These are phyloP conservation scores for Rhinocladiella mackenziei DNA, from an alignment of 2,329 filamentous ascomycete species.

Conservation along the genomic window DNA sequence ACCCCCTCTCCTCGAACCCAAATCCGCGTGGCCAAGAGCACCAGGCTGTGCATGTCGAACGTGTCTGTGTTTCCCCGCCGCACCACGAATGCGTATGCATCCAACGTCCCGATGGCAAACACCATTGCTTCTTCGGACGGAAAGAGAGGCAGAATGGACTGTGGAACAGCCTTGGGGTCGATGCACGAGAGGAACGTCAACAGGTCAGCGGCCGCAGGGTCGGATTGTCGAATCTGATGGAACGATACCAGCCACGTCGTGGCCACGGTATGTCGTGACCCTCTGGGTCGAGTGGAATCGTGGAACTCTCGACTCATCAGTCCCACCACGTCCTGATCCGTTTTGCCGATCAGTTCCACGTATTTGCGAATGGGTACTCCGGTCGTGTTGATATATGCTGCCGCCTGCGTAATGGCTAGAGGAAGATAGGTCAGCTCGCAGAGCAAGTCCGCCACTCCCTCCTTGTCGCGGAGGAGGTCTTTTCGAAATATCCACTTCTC, in stretches of 20 bases:
- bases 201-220: constrained; percentile 35
- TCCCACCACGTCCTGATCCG: constrained; percentile 30
- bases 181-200: constrained; percentile 38
- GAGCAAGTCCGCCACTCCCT: constrained; percentile 19
- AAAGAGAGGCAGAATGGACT: constrained; percentile 33
- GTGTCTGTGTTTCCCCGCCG: constrained; percentile 9
- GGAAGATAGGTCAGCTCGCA: constrained; percentile 28
- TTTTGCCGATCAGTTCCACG: constrained; percentile 26
- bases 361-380: constrained; percentile 19
- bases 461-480: constrained; percentile 15
- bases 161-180: constrained; percentile 32
- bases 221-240: constrained; percentile 32
- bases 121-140: constrained; percentile 22
- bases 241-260: constrained; percentile 41
- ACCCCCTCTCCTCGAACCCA: constrained; percentile 32
- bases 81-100: constrained; percentile 34
- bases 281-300: constrained; percentile 33
- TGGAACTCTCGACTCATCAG: constrained; percentile 35
- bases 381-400: constrained; percentile 26
- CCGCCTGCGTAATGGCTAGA: constrained; percentile 30
- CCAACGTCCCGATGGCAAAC: constrained; percentile 35
- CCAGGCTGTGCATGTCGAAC: constrained; percentile 33
- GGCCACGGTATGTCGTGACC: constrained; percentile 34
- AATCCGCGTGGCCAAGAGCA: constrained; percentile 33
- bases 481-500: constrained; percentile 10